Percentiles rank a stretch among this genome's conserved stretches.
Evolutionary conservation across 2,329 filamentous ascomycete species (phyloP).

Genomic region (Penicillium sp.): DNA sequence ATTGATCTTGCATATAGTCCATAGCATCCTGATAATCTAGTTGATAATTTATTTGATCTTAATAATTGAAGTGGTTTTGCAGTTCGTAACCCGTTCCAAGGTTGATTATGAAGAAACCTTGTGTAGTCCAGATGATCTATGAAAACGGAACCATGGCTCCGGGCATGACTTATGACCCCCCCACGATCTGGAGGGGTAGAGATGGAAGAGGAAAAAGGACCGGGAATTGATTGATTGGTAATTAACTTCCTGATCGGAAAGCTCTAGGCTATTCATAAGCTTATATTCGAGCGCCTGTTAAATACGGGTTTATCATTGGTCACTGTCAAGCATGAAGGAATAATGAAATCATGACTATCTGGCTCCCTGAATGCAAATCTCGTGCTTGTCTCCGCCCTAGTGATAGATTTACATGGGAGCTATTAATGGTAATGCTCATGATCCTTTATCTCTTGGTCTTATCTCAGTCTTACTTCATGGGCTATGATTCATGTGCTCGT

Average conservation of each 20-base stretch:
- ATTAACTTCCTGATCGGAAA: neutral
- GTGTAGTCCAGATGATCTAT: neutral
- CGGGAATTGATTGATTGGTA: neutral
- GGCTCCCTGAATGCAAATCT: neutral
- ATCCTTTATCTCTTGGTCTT: neutral
- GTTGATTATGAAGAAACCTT: neutral
- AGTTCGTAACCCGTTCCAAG: neutral
- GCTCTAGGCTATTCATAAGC: neutral
- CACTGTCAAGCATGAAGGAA: neutral
- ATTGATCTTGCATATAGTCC: neutral
- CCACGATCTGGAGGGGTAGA: neutral
- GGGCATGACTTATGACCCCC: too few relatives aligned
- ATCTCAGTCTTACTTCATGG: too few relatives aligned
- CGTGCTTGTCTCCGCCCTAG: too few relatives aligned
- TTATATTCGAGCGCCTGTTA: neutral
- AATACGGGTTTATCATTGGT: neutral
- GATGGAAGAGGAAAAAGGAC: too few relatives aligned
- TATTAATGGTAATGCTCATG: neutral
- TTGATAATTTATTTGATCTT: neutral
- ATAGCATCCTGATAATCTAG: slow-evolving; percentile 1
- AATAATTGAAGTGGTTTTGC: neutral
- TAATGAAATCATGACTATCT: neutral
- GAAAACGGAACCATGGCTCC: too few relatives aligned
- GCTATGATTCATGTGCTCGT: too few relatives aligned
- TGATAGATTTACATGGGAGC: neutral